Evolutionary conservation across 129 eudicot species (phyloP), one percentile per base, ranked within the genome.

Genomic region (Kitagawia praeruptora): DNA sequence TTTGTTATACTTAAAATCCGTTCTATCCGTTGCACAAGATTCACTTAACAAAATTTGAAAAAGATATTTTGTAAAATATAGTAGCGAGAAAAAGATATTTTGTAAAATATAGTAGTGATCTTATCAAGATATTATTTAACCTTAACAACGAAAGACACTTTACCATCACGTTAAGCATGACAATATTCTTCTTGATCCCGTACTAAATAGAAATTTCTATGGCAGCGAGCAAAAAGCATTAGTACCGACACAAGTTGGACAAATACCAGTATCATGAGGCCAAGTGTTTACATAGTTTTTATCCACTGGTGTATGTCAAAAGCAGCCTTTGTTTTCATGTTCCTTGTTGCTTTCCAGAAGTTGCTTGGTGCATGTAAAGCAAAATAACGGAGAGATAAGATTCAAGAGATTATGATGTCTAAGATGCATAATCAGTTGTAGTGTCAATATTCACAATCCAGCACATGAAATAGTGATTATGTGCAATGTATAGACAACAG

Each of bases 191-290:
- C 3, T 8, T 23, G 25, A 23, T 23, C 12, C 8, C 1, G 14
- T 58, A 8, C 14, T 8, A 0, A 8, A 58, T 8, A 23, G 37
- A 34, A n/a, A 23, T 58, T 58, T n/a, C 4, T 7, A 7, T 54
- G 64, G 64, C 27, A 23, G n/a, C 11, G 5, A 8, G 28, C 5
- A 23, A 58, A 56, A 58, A n/a, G 28, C 15, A 6, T 9, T n/a
- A 9, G 37, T 61, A n/a, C 69, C 69, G 69, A 61, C 69, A 61
- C 69, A n/a, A 10, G 69, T 61, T 61, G 69, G 69, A 61, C 69
- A 61, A 61, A n/a, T 61, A 61, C 34, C 69, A 9, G 34, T 61
- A 0, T 61, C 8, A n/a, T n/a, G 0, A 61, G 69, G 69, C 37
- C 69, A 61, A 25, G 69, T 61, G 69, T 61, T 61, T 61, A 61